Conservation (phyloP, 768 basidiomycete species). For the Epithele typhae region DNA sequence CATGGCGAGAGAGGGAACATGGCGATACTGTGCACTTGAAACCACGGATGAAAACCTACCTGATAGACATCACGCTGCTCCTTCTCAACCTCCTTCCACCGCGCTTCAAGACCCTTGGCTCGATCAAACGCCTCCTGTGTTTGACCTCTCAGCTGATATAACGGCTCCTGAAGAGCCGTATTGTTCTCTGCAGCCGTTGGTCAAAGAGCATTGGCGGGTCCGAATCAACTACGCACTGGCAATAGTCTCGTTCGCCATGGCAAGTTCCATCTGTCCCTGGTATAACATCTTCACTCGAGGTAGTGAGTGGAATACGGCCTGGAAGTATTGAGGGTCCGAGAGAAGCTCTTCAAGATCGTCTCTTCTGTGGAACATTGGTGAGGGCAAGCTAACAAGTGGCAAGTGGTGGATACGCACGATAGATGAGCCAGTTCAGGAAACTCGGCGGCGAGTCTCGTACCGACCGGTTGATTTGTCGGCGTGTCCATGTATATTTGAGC, state of each 20-base stretch:
- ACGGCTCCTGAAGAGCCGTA: constrained; percentile 65
- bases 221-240: constrained; percentile 63
- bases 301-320: constrained; percentile 81
- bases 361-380: constrained; percentile 42
- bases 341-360: constrained; percentile 91
- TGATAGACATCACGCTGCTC: constrained; percentile 89
- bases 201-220: not conserved
- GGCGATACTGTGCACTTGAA: too few species aligned
- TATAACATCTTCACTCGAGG: constrained; percentile 71
- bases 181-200: constrained; percentile 54
- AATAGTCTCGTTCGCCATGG: constrained; percentile 80
- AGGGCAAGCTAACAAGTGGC: not conserved
- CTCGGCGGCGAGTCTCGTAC: constrained; percentile 37
- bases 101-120: constrained; percentile 72
- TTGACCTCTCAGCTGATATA: constrained; percentile 73
- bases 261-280: constrained; percentile 71
- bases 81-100: constrained; percentile 85
- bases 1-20: not conserved
- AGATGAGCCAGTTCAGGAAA: constrained; percentile 72
- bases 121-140: constrained; percentile 88
- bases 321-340: constrained; percentile 77
- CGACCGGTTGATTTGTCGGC: not conserved
- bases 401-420: constrained; percentile 49
- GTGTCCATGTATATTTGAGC: constrained; percentile 10
- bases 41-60: constrained; percentile 43